Conservation (phyloP, 768 basidiomycete species). For the Saitozyma sp. region DNA sequence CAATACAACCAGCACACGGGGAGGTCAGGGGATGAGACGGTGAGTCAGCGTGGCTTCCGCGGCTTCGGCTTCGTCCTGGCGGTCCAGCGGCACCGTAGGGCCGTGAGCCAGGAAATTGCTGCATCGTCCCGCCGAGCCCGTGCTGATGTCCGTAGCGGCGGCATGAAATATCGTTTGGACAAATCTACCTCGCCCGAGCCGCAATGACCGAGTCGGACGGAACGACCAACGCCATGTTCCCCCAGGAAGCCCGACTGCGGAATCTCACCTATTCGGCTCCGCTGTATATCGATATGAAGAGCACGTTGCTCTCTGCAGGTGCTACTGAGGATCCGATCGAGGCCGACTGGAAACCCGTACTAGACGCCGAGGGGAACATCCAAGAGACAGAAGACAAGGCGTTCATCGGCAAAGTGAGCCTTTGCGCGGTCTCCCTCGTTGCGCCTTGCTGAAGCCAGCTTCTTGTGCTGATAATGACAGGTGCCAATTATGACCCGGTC, state of each 20-base stretch:
- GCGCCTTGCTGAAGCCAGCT: not conserved
- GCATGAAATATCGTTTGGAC: slow-evolving; percentile 95
- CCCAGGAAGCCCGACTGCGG: slow-evolving; percentile 90
- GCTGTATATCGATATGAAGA: slow-evolving; percentile 91
- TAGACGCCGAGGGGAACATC: slow-evolving; percentile 28
- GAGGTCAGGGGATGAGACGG: slow-evolving; percentile 60
- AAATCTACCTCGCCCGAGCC: slow-evolving; percentile 93
- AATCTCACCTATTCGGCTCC: slow-evolving; percentile 97
- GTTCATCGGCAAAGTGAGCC: slow-evolving; percentile 63
- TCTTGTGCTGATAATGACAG: slow-evolving; percentile 55
- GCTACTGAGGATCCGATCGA: slow-evolving; percentile 70
- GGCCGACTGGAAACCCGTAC: slow-evolving; percentile 62
- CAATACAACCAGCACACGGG: slow-evolving; percentile 96
- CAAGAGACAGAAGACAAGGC: slow-evolving; percentile 62
- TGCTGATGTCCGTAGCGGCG: slow-evolving; percentile 62
- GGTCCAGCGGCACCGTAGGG: not conserved
- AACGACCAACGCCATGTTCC: slow-evolving; percentile 87
- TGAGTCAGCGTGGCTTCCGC: slow-evolving; percentile 23
- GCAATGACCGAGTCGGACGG: slow-evolving; percentile 96
- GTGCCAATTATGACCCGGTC: slow-evolving; percentile 98
- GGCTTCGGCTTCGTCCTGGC: too few relatives aligned
- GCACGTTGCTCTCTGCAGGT: slow-evolving; percentile 75
- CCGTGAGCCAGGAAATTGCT: not conserved
- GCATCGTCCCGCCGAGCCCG: not conserved
- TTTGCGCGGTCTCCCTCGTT: not conserved